phyloP scores from a whole-genome alignment of 2,329 filamentous ascomycete genomes.

The Ophiobolus disseminans region DNA sequence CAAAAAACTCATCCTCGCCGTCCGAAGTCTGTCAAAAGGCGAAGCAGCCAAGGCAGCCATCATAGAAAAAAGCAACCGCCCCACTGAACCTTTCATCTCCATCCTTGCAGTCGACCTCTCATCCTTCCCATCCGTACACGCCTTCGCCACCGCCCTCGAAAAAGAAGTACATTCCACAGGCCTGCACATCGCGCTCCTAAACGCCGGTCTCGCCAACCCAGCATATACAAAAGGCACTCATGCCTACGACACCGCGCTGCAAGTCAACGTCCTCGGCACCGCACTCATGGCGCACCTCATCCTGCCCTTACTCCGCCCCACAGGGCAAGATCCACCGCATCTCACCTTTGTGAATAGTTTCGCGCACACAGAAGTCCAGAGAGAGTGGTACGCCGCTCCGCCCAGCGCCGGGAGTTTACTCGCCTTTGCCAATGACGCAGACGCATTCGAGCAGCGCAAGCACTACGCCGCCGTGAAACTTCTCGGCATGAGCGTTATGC shows the following conservation, averaged over 20 bases:
- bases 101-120: slow-evolving; percentile 53
- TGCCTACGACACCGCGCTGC: slow-evolving; percentile 42
- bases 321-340: slow-evolving; percentile 1
- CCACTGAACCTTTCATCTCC: slow-evolving; percentile 40
- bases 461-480: slow-evolving; percentile 7
- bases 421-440: slow-evolving; percentile 3
- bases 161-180: slow-evolving; percentile 14
- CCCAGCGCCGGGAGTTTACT: slow-evolving; percentile 2
- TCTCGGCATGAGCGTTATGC: slow-evolving; percentile 11
- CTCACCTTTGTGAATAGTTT: slow-evolving; percentile 13
- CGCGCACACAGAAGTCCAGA: slow-evolving; percentile 5
- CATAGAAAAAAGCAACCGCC: slow-evolving; percentile 28
- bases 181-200: slow-evolving; percentile 40
- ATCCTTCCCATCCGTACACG: slow-evolving; percentile 44
- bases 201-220: slow-evolving; percentile 36
- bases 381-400: neutral
- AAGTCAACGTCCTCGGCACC: slow-evolving; percentile 46
- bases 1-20: slow-evolving; percentile 49
- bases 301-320: slow-evolving; percentile 18
- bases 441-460: neutral
- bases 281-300: slow-evolving; percentile 37
- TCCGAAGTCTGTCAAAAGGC: slow-evolving; percentile 49
- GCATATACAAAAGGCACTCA: neutral
- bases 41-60: slow-evolving; percentile 46
- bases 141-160: slow-evolving; percentile 27